These are phyloP conservation scores for Magnolia kwangsiensis DNA, from an alignment of 164 flowering plant genomes.

Conservation along the genomic window DNA sequence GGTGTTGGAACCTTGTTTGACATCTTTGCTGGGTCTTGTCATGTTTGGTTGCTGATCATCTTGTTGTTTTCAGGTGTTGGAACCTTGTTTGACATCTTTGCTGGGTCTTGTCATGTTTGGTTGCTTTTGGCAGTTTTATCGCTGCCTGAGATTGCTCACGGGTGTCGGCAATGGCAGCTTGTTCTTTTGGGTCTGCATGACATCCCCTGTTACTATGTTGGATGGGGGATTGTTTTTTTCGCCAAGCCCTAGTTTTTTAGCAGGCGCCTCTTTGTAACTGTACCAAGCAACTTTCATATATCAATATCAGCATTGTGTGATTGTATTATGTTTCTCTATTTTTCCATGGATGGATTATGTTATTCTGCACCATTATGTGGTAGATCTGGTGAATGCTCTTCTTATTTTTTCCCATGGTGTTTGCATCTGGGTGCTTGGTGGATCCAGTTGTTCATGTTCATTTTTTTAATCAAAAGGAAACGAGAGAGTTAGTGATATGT, in stretches of 20 bases:
- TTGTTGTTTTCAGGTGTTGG: conserved; percentile 4
- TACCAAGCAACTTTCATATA: conserved; percentile 9
- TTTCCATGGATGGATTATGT: not conserved
- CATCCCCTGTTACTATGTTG: not conserved
- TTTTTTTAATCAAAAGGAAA: no score
- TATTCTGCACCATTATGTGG: no score
- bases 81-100: not conserved
- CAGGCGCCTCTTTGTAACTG: conserved; percentile 9
- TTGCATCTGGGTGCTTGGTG: no score
- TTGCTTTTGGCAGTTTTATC: conserved; percentile 20
- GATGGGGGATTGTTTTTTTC: conserved; percentile 8
- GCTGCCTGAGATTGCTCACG: conserved; percentile 16
- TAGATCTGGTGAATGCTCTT: no score
- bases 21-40: not conserved
- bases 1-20: not conserved
- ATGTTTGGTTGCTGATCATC: conserved; percentile 23
- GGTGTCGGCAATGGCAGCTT: conserved; percentile 16
- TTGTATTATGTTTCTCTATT: no score
- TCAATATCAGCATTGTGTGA: not conserved
- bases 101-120: conserved; percentile 5
- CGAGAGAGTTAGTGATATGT: no score
- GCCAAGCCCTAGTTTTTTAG: conserved; percentile 16
- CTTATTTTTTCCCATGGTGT: no score
- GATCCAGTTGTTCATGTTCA: no score
- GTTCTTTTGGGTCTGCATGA: conserved; percentile 7